Evolutionary conservation across 805 yeast genomes (phyloP).

Genomic region (Saccharomycopsis vini): DNA sequence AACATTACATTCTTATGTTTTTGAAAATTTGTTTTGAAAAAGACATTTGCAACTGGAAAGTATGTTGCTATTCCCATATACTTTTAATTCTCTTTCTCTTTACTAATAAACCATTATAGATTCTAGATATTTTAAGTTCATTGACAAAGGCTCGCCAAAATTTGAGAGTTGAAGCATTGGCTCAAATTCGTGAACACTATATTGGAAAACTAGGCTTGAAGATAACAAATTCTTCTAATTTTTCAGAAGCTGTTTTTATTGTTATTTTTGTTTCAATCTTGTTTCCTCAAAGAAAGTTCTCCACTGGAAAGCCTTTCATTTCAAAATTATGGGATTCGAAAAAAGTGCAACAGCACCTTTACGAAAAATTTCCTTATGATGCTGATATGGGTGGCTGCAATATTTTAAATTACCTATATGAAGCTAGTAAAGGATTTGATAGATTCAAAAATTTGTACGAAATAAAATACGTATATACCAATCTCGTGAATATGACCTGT

Average conservation of each 20-base stretch:
- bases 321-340: constrained; percentile 3
- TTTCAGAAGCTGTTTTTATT: constrained; percentile 1
- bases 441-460: not conserved
- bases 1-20: no score
- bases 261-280: constrained; percentile 5
- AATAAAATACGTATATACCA: not conserved
- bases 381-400: not conserved
- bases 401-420: constrained; percentile 4
- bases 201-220: no score
- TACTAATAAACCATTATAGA: no score
- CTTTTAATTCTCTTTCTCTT: no score
- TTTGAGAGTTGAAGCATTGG: no score
- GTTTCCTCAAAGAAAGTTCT: constrained; percentile 8
- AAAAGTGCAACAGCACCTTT: not conserved
- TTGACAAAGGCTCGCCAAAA: no score
- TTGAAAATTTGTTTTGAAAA: no score
- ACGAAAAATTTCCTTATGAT: constrained; percentile 10
- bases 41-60: no score
- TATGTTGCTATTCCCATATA: no score
- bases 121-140: no score
- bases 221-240: constrained; percentile 2
- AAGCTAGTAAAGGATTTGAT: not conserved
- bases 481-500: not conserved
- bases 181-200: no score
- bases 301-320: constrained; percentile 12